A percentile compares a stretch with the other conserved stretches of the same genome.
phyloP scores from a whole-genome alignment of 768 basidiomycete species.

The Mrakia frigida region DNA sequence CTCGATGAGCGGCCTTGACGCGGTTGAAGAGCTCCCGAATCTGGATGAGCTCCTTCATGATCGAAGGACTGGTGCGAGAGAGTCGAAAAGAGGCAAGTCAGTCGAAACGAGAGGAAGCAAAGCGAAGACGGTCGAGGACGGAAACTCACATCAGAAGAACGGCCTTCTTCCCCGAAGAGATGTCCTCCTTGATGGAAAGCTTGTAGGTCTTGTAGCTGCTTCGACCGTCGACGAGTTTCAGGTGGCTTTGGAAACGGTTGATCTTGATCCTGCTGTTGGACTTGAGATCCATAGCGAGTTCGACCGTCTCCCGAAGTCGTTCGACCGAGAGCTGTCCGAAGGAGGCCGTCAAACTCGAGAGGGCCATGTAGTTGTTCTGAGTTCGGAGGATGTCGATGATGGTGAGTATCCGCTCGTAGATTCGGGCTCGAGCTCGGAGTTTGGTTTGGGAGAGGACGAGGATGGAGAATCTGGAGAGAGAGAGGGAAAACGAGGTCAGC shows the following conservation, averaged over 20 bases:
- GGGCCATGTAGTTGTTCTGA: conserved; percentile 85
- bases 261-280: conserved; percentile 60
- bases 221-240: conserved; percentile 72
- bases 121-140: neutral
- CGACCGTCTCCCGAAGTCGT: conserved; percentile 36
- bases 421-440: conserved; percentile 63
- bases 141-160: conserved; percentile 63
- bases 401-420: conserved; percentile 83
- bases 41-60: conserved; percentile 25
- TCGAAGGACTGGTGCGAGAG: conserved; percentile 3
- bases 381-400: conserved; percentile 73
- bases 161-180: conserved; percentile 65
- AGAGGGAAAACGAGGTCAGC: conserved; percentile 18
- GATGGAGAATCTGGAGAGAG: conserved; percentile 69
- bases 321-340: conserved; percentile 73
- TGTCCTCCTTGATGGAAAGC: conserved; percentile 66
- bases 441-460: conserved; percentile 83
- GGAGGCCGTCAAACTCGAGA: conserved; percentile 85
- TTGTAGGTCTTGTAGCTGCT: conserved; percentile 88
- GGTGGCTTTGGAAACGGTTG: conserved; percentile 72
- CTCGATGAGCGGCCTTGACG: conserved; percentile 1
- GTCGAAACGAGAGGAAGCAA: neutral
- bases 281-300: conserved; percentile 54
- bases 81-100: neutral
- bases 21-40: conserved; percentile 5